These are phyloP conservation scores for Clavispora fructus DNA, from an alignment of 805 yeast genomes.

Conservation along the genomic window DNA sequence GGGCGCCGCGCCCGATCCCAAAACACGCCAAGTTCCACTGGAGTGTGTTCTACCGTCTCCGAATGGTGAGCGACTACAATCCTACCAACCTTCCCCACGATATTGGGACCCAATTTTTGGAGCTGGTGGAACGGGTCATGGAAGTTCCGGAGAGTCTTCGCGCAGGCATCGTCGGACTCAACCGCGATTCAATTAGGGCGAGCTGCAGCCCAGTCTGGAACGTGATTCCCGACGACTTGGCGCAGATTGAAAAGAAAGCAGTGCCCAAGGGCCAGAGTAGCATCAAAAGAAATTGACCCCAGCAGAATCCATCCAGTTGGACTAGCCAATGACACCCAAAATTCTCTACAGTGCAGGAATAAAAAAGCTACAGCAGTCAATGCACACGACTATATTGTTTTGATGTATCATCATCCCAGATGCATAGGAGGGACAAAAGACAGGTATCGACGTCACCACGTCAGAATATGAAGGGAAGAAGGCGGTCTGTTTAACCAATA, in stretches of 20 bases:
- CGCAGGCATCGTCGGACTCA: not conserved
- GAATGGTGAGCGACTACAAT: constrained; percentile 38
- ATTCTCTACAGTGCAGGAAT: too few relatives aligned
- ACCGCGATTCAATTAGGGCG: not conserved
- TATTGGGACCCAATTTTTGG: constrained; percentile 15
- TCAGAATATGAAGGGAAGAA: not conserved
- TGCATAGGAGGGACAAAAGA: not conserved
- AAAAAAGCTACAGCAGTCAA: not conserved
- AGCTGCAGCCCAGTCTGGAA: not conserved
- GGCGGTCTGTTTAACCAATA: constrained; percentile 59
- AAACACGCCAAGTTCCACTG: constrained; percentile 48
- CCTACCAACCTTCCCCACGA: constrained; percentile 29
- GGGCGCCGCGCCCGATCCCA: constrained; percentile 49
- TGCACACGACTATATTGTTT: constrained; percentile 1
- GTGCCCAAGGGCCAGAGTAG: not conserved
- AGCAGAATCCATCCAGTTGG: too few relatives aligned
- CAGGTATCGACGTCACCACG: not conserved
- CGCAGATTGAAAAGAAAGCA: not conserved
- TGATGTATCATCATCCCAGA: not conserved
- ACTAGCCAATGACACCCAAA: too few relatives aligned
- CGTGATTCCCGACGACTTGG: not conserved
- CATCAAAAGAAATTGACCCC: too few relatives aligned
- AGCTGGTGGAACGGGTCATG: constrained; percentile 16
- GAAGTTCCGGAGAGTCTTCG: not conserved
- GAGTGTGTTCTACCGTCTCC: constrained; percentile 57